These are phyloP conservation scores for Paecilomyces variotii DNA, from an alignment of 2,329 filamentous ascomycete genomes.

Conservation along the genomic window DNA sequence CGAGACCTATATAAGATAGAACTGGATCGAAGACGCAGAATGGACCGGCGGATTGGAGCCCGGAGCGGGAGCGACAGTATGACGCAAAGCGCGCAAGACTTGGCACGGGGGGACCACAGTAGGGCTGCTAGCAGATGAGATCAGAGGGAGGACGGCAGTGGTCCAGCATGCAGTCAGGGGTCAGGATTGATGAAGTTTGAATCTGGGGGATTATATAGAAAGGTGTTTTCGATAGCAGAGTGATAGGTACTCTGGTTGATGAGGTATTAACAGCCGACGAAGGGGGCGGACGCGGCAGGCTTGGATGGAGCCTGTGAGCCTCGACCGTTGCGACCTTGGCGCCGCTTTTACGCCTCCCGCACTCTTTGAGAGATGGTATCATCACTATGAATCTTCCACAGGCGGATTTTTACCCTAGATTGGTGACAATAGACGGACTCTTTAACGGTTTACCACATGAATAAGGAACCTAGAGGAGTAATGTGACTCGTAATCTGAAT, in stretches of 20 bases:
- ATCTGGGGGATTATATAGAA: background rate
- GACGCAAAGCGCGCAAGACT: conserved; percentile 27
- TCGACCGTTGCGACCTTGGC: background rate
- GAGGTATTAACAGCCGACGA: background rate
- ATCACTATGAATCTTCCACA: background rate
- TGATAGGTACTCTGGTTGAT: background rate
- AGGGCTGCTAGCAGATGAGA: background rate
- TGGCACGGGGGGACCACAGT: conserved; percentile 5
- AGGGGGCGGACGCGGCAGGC: background rate
- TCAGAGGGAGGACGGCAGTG: background rate
- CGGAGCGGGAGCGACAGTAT: conserved; percentile 24
- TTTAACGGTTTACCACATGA: background rate
- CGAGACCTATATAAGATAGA: conserved; percentile 9
- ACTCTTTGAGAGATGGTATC: background rate
- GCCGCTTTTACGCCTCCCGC: background rate
- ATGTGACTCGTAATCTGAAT: background rate
- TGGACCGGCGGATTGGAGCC: conserved; percentile 13
- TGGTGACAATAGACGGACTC: background rate
- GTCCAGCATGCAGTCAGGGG: background rate
- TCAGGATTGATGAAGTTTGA: background rate
- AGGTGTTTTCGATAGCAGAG: background rate
- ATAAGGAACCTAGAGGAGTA: background rate
- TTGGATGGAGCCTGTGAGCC: background rate
- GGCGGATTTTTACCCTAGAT: background rate
- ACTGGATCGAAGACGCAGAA: conserved; percentile 17